These are phyloP conservation scores for Myriosclerotinia duriaeana DNA, from an alignment of 2,329 filamentous ascomycete genomes.

Conservation along the genomic window DNA sequence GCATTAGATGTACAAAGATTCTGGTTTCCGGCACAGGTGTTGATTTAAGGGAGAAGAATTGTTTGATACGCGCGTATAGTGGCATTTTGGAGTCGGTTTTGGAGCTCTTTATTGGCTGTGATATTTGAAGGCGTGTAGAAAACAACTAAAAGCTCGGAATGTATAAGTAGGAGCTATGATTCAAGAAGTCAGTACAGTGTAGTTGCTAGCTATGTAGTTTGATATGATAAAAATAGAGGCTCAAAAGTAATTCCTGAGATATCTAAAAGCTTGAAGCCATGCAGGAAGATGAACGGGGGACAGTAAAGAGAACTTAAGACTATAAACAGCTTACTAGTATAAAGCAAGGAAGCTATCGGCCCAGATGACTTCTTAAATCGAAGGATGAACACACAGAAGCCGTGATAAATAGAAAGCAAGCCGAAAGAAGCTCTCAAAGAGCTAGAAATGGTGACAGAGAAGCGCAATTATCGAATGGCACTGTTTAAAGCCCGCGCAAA, in stretches of 20 bases:
- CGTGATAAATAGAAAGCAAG: too few species aligned
- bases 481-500: too few species aligned
- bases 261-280: neutral
- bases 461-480: too few species aligned
- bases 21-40: neutral
- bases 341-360: neutral
- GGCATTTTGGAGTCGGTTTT: neutral
- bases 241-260: neutral
- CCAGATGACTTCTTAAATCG: neutral
- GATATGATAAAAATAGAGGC: neutral
- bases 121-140: neutral
- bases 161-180: neutral
- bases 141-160: neutral
- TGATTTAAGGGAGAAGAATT: neutral
- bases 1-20: slow-evolving; percentile 4
- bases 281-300: neutral
- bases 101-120: too few species aligned
- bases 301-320: too few species aligned
- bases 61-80: neutral
- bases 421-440: too few species aligned
- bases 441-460: too few species aligned
- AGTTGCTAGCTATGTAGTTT: neutral
- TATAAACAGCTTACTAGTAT: neutral
- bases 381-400: neutral
- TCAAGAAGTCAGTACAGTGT: neutral